Conservation (phyloP, 768 basidiomycete genomes). For the Royoungia palumana region DNA sequence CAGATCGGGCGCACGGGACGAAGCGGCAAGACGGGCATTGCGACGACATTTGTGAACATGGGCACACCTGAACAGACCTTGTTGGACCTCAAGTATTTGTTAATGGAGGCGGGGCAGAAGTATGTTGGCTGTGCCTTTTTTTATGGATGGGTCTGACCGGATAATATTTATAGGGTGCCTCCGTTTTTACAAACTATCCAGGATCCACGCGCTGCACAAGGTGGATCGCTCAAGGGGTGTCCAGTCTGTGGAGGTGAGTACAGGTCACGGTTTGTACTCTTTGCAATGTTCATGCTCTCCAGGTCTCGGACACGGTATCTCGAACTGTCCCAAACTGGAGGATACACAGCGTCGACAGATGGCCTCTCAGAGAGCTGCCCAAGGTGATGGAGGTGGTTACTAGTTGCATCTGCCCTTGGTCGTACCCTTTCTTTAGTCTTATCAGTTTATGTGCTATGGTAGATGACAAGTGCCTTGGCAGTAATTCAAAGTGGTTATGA, state of each 20-base stretch:
- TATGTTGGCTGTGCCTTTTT: conserved; percentile 36
- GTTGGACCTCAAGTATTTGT: conserved; percentile 91
- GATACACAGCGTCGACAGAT: conserved; percentile 88
- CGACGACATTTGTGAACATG: conserved; percentile 99
- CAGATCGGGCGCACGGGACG: conserved; percentile 98
- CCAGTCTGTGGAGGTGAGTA: conserved; percentile 86
- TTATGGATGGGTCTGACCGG: neutral
- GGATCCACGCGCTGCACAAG: conserved; percentile 81
- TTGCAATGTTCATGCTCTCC: neutral
- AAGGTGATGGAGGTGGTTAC: conserved; percentile 55
- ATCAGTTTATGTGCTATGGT: conserved; percentile 1
- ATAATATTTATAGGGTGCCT: conserved; percentile 64
- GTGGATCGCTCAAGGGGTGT: conserved; percentile 80
- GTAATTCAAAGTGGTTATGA: neutral
- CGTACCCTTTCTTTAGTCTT: neutral
- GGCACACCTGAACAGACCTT: conserved; percentile 95
- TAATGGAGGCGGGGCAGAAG: conserved; percentile 99
- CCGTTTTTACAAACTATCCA: conserved; percentile 89
- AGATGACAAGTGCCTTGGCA: conserved; percentile 1
- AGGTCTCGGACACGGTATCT: conserved; percentile 92
- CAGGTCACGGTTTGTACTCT: conserved; percentile 12
- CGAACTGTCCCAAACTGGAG: conserved; percentile 95
- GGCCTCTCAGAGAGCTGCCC: conserved; percentile 74
- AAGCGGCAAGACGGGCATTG: conserved; percentile 97
- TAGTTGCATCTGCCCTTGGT: neutral